Evolutionary conservation across 164 flowering plant genomes (phyloP), one percentile per base, ranked within the genome.

Genomic region (Annona squamosa): DNA sequence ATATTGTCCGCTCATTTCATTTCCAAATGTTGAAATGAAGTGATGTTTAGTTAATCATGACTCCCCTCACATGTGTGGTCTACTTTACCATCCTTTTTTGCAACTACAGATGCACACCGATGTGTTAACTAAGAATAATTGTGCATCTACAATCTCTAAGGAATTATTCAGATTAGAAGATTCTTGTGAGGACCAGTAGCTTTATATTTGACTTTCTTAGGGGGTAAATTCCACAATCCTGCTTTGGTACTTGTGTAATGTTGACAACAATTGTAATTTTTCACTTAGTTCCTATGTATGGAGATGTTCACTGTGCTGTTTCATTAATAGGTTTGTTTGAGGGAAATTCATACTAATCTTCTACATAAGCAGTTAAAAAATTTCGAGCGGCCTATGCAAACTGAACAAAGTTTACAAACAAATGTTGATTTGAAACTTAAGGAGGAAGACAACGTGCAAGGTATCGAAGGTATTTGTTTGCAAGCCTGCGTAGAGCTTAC

Each of bases 321-420:
- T 69, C 65, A 71, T 68, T 70, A 57, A 56, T 86, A 95, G 99
- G 97, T 98, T 67, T 91, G 93, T 76, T 79, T 96, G 77, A 92
- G 82, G 82, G 99, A 93, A 84, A 92, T 93, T 61, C 98, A 96
- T 82, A 72, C 94, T 18, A 87, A 84, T 76, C 80, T 91, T 86
- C 74, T 93, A 78, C 91, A 86, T 26, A 81, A 84, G 75, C 93
- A 93, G 87, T 82, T 93, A 26, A 78, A 82, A 66, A 89, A 87
- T 77, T 90, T 90, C 71, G 95, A 92, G 77, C 87, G 84, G 72
- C 92, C 88, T 65, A 43, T 77, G 62, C 82, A 81, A 26, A 76
- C 65, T 78, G 88, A 86, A 69, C 81, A 83, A 26, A 46, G 73
- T 26, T 47, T 75, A 37, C 88, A 88, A 76, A n/a, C 48, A 46